These are phyloP conservation scores for Ogataea pini DNA, from an alignment of 805 yeast species.

Conservation along the genomic window DNA sequence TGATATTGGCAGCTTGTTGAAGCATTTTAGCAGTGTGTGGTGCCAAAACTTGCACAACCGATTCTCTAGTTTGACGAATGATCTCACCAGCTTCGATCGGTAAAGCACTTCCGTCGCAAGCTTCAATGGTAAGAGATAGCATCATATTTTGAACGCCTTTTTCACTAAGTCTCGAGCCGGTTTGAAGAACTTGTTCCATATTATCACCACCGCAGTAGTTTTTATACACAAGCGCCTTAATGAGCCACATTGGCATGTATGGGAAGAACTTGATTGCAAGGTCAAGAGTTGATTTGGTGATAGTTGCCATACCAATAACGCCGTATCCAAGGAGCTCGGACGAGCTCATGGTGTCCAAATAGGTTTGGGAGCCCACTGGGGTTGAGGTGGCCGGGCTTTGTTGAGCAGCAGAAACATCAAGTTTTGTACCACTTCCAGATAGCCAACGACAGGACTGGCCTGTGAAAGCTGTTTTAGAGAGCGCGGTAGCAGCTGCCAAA, in stretches of 20 bases:
- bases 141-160: conserved; percentile 92
- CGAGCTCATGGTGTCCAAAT: conserved; percentile 53
- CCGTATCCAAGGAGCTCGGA: conserved; percentile 63
- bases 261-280: conserved; percentile 69
- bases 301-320: conserved; percentile 68
- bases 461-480: neutral
- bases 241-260: conserved; percentile 66
- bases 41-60: conserved; percentile 65
- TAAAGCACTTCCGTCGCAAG: conserved; percentile 75
- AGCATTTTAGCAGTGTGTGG: conserved; percentile 71
- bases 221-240: conserved; percentile 74
- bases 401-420: neutral
- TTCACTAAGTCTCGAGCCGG: conserved; percentile 65
- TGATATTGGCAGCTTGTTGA: conserved; percentile 46
- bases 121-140: conserved; percentile 92
- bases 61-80: conserved; percentile 61
- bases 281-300: conserved; percentile 62
- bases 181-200: conserved; percentile 62
- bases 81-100: conserved; percentile 51
- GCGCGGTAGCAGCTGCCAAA: neutral
- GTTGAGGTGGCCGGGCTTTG: neutral
- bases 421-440: neutral
- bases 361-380: conserved; percentile 22
- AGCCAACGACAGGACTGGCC: neutral
- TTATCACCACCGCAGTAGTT: conserved; percentile 91